These are phyloP conservation scores for Tricladium varicosporioides DNA, from an alignment of 2,329 filamentous ascomycete species.

Conservation along the genomic window DNA sequence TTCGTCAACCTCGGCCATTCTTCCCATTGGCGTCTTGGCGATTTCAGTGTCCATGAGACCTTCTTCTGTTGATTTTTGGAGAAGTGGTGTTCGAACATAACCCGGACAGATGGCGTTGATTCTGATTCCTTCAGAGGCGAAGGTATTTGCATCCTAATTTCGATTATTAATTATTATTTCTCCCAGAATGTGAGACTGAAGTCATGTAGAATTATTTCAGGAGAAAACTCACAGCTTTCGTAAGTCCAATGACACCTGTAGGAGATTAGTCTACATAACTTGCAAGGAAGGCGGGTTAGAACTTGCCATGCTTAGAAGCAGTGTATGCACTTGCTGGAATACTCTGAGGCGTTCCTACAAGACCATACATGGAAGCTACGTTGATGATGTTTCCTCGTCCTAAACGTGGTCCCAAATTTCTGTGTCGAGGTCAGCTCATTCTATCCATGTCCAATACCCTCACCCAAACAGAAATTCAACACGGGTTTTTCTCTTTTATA, in stretches of 20 bases:
- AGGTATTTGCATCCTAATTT: conserved; percentile 46
- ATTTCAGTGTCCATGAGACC: conserved; percentile 40
- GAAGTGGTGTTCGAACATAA: conserved; percentile 44
- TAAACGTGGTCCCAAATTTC: conserved; percentile 37
- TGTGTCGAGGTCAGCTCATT: conserved; percentile 11
- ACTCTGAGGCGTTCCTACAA: conserved; percentile 39
- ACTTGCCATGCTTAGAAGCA: conserved; percentile 48
- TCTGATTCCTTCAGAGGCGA: conserved; percentile 50
- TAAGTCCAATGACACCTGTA: conserved; percentile 10
- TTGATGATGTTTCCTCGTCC: conserved; percentile 55
- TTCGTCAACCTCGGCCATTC: conserved; percentile 49
- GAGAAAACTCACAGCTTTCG: conserved; percentile 4
- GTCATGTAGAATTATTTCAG: background rate
- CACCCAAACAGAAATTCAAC: background rate
- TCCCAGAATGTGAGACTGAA: background rate
- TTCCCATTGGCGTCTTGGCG: conserved; percentile 45
- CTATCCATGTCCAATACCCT: background rate
- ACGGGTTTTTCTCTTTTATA: background rate
- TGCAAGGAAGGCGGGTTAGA: background rate
- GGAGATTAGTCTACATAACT: background rate
- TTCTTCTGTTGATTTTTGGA: conserved; percentile 29
- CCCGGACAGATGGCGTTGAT: conserved; percentile 62
- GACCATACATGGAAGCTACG: conserved; percentile 50
- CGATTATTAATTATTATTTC: no score
- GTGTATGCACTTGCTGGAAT: conserved; percentile 47